Base-by-base conservation (phyloP, 129 eudicot species). In the Escallonia rubra region DNA sequence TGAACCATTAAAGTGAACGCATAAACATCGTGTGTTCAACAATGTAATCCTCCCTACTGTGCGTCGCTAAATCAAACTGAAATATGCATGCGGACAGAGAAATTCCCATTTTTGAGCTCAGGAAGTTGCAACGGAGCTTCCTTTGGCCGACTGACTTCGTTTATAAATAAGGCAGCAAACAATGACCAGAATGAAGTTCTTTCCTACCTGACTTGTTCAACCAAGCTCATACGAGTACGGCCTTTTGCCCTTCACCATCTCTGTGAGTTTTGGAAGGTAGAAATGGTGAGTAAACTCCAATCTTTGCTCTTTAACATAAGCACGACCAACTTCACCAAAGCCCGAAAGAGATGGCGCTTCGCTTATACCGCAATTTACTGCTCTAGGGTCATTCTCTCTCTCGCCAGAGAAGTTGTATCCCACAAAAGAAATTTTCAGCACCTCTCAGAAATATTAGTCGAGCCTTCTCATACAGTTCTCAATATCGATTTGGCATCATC, bases 311-410 rank as follows among this genome's bases (percentile, higher is more conserved):
- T 73, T 15, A 73, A 66, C 71, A 63, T 78, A 5, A 71, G 65
- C 74, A 69, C 80, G 8, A 23, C 73, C 64, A 46, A 74, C 55
- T 53, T 74, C 58, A 79, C 88, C 40, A 72, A 74, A 51, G 83
- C 90, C 49, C 86, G 82, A 57, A 88, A 84, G 68, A 72, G 89
- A 77, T 88, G 95, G 95, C 81, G 95, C 6, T 66, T 81, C 11
- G 88, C 90, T 5, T 88, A 81, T 68, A 64, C 82, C 12, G 72
- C 79, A 43, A 77, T 88, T 12, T 72, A 69, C 46, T 76, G 79
- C 68, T 84, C 95, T 9, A 79, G 78, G 57, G 76, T 76, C 57
- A 60, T 82, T 67, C 64, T 74, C 2, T 81, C 89, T 43, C 68
- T 84, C 7, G 72, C 77, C 47, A 79, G 64, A 74, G 64, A 72